Conservation (phyloP, 2,329 filamentous ascomycete genomes). For the Phialocephala subalpina region DNA sequence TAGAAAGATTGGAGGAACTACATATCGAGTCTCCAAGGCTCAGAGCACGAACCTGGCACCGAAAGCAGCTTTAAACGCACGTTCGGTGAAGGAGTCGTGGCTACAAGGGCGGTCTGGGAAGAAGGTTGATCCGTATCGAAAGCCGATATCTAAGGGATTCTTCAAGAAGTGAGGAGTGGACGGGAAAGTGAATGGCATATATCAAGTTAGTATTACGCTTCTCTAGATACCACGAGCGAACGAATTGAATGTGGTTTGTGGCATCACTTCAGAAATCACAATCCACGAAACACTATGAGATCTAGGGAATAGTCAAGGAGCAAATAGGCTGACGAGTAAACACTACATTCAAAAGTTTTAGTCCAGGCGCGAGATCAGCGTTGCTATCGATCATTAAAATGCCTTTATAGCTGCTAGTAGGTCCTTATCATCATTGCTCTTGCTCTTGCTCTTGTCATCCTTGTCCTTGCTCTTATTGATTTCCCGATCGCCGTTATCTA, state of each 20-base stretch:
- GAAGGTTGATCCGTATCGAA: constrained; percentile 31
- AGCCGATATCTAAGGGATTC: constrained; percentile 37
- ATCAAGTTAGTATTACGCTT: constrained; percentile 14
- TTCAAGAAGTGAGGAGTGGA: constrained; percentile 28
- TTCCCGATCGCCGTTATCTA: too few relatives aligned
- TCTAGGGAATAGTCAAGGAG: too few relatives aligned
- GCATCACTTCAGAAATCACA: too few relatives aligned
- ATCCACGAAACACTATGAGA: too few relatives aligned
- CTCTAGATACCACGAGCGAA: constrained; percentile 4
- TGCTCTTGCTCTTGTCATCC: too few relatives aligned
- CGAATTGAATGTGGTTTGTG: not conserved
- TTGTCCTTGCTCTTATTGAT: too few relatives aligned
- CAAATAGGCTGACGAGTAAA: too few relatives aligned
- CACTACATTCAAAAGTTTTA: too few relatives aligned
- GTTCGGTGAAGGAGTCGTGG: constrained; percentile 41
- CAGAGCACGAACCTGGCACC: constrained; percentile 37
- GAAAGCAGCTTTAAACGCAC: constrained; percentile 36
- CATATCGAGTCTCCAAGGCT: constrained; percentile 38
- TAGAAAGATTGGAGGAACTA: constrained; percentile 39
- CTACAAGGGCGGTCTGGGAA: constrained; percentile 37
- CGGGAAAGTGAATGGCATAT: not conserved
- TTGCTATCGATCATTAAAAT: too few relatives aligned
- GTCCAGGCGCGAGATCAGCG: too few relatives aligned
- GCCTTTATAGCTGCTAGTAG: too few relatives aligned
- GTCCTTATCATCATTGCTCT: too few relatives aligned